These are phyloP conservation scores for Punctularia strigosozonata DNA, from an alignment of 768 basidiomycete genomes.

Conservation along the genomic window DNA sequence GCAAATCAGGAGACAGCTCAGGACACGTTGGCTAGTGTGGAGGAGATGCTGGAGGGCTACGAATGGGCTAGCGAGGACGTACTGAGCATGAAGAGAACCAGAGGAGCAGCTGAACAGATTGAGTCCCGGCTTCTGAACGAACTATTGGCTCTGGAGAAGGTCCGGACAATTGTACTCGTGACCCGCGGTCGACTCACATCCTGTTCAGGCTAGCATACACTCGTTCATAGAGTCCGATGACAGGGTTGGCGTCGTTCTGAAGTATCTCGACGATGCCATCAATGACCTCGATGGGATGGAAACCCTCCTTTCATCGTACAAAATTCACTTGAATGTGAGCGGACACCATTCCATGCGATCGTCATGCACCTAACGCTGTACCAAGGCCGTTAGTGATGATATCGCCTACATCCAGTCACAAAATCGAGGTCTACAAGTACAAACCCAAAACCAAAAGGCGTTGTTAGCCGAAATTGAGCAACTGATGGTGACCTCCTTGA, in stretches of 20 bases:
- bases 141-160: slow-evolving; percentile 87
- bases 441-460: slow-evolving; percentile 88
- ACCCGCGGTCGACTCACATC: neutral
- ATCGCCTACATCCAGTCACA: slow-evolving; percentile 94
- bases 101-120: slow-evolving; percentile 81
- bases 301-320: slow-evolving; percentile 81
- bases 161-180: slow-evolving; percentile 20
- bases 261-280: slow-evolving; percentile 82
- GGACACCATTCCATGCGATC: neutral
- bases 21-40: slow-evolving; percentile 82
- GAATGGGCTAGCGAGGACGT: slow-evolving; percentile 87
- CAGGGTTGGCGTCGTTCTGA: slow-evolving; percentile 73
- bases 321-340: slow-evolving; percentile 89
- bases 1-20: slow-evolving; percentile 71
- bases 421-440: slow-evolving; percentile 92
- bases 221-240: slow-evolving; percentile 97
- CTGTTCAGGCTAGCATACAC: slow-evolving; percentile 80
- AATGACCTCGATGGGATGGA: slow-evolving; percentile 87
- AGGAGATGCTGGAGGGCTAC: slow-evolving; percentile 98
- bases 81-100: slow-evolving; percentile 43
- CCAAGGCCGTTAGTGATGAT: slow-evolving; percentile 89
- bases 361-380: neutral
- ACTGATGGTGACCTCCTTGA: slow-evolving; percentile 46
- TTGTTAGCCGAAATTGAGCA: slow-evolving; percentile 80
- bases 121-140: slow-evolving; percentile 86